These are phyloP conservation scores for Penicilliopsis zonata DNA, from an alignment of 495 filamentous ascomycete species.

Conservation along the genomic window DNA sequence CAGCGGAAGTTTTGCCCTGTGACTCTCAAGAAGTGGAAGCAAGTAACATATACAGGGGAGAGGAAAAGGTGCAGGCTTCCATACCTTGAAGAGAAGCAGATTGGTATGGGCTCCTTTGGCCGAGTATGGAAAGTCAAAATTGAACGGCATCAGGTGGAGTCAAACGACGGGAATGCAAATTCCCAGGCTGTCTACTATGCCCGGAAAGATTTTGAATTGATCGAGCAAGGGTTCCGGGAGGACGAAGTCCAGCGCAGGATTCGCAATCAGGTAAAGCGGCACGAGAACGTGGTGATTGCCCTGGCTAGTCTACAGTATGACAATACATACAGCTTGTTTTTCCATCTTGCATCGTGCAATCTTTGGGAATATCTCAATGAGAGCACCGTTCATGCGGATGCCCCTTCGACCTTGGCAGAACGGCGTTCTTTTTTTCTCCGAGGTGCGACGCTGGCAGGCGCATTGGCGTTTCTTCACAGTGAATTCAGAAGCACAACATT, in stretches of 20 bases:
- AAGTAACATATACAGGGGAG: conserved; percentile 4
- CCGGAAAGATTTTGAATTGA: conserved; percentile 8
- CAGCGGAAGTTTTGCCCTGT: conserved; percentile 11
- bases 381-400: background rate
- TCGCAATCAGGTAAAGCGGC: conserved; percentile 3
- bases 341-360: conserved; percentile 8
- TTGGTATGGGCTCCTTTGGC: conserved; percentile 7
- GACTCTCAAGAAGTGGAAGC: conserved; percentile 3
- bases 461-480: conserved; percentile 13
- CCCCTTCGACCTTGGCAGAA: conserved; percentile 1
- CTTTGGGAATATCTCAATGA: conserved; percentile 6
- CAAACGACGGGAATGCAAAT: background rate
- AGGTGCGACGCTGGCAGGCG: conserved; percentile 8
- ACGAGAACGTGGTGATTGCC: conserved; percentile 6
- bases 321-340: conserved; percentile 8
- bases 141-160: conserved; percentile 5
- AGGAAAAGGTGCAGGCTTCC: conserved; percentile 5
- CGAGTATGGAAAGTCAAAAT: conserved; percentile 8
- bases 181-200: conserved; percentile 1
- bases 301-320: conserved; percentile 8
- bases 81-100: conserved; percentile 4
- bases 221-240: conserved; percentile 5
- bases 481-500: conserved; percentile 4
- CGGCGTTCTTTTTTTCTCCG: conserved; percentile 5
- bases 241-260: conserved; percentile 4